Percentiles rank a stretch among this genome's conserved stretches.
phyloP scores from a whole-genome alignment of 805 yeast species.

The Myxozyma melibiosi region DNA sequence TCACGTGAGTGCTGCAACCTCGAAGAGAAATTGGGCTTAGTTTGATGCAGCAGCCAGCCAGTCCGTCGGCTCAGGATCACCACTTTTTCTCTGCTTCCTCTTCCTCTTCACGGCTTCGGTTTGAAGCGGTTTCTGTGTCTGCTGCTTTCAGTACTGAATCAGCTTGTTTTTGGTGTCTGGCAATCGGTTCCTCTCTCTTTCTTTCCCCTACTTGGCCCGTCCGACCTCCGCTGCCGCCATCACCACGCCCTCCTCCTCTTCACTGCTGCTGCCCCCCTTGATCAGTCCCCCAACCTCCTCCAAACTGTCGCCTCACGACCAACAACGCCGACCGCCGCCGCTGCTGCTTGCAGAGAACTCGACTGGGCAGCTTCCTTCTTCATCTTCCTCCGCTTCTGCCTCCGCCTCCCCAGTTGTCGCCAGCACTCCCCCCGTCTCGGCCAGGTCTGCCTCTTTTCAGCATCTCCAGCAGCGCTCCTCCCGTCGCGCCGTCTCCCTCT shows the following conservation, averaged over 20 bases:
- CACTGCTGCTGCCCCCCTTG: background rate
- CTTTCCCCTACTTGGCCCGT: background rate
- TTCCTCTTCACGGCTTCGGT: no score
- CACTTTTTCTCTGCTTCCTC: no score
- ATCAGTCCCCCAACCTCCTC: background rate
- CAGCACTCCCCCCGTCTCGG: background rate
- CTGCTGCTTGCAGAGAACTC: constrained; percentile 2
- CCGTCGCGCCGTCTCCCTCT: constrained; percentile 26
- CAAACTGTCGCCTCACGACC: constrained; percentile 4
- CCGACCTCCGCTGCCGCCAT: constrained; percentile 1
- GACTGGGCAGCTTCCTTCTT: background rate
- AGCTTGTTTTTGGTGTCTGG: no score
- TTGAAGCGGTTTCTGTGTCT: no score
- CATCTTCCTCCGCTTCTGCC: background rate
- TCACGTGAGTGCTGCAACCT: no score
- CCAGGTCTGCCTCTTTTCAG: constrained; percentile 1
- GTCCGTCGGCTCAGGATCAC: no score
- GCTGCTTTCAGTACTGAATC: no score
- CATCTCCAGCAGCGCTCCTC: constrained; percentile 7
- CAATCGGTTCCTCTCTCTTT: background rate
- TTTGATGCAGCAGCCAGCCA: no score
- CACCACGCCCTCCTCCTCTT: background rate
- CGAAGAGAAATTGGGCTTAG: no score
- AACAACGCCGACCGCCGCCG: constrained; percentile 3
- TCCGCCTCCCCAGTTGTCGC: constrained; percentile 5